Base-by-base conservation (phyloP, 345 rosid species). In the Psidium guajava region DNA sequence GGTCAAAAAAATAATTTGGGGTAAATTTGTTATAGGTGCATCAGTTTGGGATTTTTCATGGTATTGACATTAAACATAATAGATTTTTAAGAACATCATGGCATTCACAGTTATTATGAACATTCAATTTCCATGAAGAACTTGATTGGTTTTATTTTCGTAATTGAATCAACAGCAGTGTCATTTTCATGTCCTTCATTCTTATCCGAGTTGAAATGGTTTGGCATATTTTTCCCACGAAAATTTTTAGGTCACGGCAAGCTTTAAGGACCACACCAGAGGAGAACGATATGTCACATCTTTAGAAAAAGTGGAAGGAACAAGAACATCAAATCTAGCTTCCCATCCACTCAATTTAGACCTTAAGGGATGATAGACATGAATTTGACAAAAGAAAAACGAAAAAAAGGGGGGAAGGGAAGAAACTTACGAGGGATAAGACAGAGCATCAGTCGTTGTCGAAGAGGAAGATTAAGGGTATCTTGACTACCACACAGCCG, bases 401-500 rank as follows among this genome's bases (percentile, higher is more conserved):
- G 13, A 3, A 5, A 49, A 49, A 49, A 10, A 49, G 1, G 50
- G 10, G 6, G 47, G 10, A 49, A 20, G 16, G 32, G n/a, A 57
- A 14, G 64, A 25, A 10, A 58, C 32, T 42, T 42, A 99, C 99
- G 0, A 94, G 90, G 83, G 99, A 97, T 86, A 97, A 93, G 90
- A 97, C 96, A 0, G 96, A 97, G 81, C 96, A 97, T 69, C 93
- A 90, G 87, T 93, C 98, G 9, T 88, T 97, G 84, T 97, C 99
- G 0, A 96, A 96, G 93, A 90, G 99, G 93, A 97, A 96, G 94
- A 97, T 97, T 84, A 97, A 88, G 94, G 94, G 95, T 0, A 90
- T 97, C 81, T 85, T 97, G 89, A 97, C 99, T 2, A 94, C 97
- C 21, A 96, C 99, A 4, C 98, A 97, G 49, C 98, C 99, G 0